Percentiles rank a stretch among this genome's conserved stretches.
phyloP scores from a whole-genome alignment of 2,329 filamentous ascomycete species.

The Nigrograna mackinnonii region DNA sequence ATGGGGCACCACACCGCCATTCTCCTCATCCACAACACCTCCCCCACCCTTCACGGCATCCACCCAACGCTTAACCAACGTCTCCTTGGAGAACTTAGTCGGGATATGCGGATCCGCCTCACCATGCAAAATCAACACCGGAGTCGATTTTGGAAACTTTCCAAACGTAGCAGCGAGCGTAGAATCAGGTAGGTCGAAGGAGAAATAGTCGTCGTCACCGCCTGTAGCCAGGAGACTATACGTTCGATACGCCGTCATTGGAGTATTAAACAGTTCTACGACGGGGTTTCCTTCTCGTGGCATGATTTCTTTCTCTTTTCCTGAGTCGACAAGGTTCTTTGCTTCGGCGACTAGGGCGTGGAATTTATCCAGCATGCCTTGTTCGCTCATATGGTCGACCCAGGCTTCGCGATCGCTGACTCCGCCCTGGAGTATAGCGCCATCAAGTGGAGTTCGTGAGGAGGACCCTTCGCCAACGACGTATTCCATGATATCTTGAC shows the following conservation, averaged over 20 bases:
- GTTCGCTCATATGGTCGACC: constrained; percentile 37
- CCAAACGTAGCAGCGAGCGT: constrained; percentile 68
- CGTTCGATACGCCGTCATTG: constrained; percentile 62
- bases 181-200: constrained; percentile 69
- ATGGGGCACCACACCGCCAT: constrained; percentile 53
- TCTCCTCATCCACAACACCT: constrained; percentile 51
- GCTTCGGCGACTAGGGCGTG: constrained; percentile 50
- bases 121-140: constrained; percentile 67
- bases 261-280: constrained; percentile 35
- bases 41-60: constrained; percentile 46
- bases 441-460: constrained; percentile 57
- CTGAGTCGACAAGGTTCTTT: constrained; percentile 58
- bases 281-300: constrained; percentile 39
- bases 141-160: constrained; percentile 52
- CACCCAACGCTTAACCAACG: constrained; percentile 62
- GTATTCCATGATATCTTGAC: constrained; percentile 70
- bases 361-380: constrained; percentile 7
- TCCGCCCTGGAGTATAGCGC: constrained; percentile 78
- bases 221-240: constrained; percentile 60
- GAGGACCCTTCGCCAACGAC: constrained; percentile 42
- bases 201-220: constrained; percentile 86
- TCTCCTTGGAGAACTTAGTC: constrained; percentile 58
- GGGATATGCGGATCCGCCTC: constrained; percentile 70
- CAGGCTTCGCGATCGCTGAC: constrained; percentile 74
- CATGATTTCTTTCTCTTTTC: constrained; percentile 60